A percentile compares a stretch with the other conserved stretches of the same genome.
These are phyloP conservation scores for Lobosporangium transversale DNA, from an alignment of 192 early-diverging fungal species.

Conservation along the genomic window DNA sequence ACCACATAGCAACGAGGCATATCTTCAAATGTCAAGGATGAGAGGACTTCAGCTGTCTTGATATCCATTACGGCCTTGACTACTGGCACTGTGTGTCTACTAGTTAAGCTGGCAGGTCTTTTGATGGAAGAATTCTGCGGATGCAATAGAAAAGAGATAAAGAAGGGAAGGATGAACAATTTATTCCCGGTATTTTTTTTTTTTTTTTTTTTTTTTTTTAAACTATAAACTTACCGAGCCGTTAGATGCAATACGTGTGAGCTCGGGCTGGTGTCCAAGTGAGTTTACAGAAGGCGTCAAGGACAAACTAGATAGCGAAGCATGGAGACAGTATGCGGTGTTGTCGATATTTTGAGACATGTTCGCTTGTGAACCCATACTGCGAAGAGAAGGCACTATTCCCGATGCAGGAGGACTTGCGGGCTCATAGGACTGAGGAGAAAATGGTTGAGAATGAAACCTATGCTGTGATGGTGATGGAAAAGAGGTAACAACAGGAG, in stretches of 20 bases:
- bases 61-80: slow-evolving; percentile 13
- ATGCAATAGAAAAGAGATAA: too few species aligned
- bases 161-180: too few species aligned
- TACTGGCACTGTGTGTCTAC: slow-evolving; percentile 1
- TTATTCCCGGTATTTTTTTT: too few species aligned
- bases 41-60: slow-evolving; percentile 29
- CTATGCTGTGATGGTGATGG: slow-evolving; percentile 6
- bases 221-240: slow-evolving; percentile 14
- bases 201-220: background rate
- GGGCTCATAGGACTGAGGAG: background rate
- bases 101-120: slow-evolving; percentile 11
- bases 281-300: slow-evolving; percentile 10
- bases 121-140: background rate
- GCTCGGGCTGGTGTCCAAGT: slow-evolving; percentile 1
- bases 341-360: slow-evolving; percentile 21
- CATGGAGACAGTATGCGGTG: slow-evolving; percentile 16
- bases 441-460: slow-evolving; percentile 9
- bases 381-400: background rate
- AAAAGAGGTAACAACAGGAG: background rate
- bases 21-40: slow-evolving; percentile 25
- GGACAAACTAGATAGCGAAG: slow-evolving; percentile 26
- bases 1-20: slow-evolving; percentile 36
- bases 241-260: slow-evolving; percentile 11
- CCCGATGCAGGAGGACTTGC: background rate
- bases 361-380: background rate